Evolutionary conservation across 306 rosid genomes (phyloP), one percentile per base, ranked within the genome.

Genomic region (Begonia fuchsioides): DNA sequence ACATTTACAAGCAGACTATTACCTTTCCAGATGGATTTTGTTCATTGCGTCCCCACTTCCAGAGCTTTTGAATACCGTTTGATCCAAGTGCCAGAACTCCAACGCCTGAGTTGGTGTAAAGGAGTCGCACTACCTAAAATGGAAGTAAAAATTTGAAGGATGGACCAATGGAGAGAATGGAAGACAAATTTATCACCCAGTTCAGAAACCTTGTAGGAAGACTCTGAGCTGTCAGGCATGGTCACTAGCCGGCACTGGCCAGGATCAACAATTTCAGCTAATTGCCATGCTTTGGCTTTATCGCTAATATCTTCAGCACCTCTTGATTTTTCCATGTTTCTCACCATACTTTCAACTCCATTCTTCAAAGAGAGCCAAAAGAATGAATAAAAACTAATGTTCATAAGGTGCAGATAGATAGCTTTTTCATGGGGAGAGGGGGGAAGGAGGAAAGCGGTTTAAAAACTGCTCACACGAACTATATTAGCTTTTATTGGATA

Each of bases 1-100:
- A 45, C 12, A 49, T 47, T 14, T 15, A 52, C 38, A 2, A 41
- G 45, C 19, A 2, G 51, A 61, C 39, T 50, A 44, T 62, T 68
- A 82, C 96, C 96, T 83, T 80, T 58, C 87, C 82, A 60, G 50
- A 62, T 41, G 69, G 87, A 66, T 77, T 75, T 52, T 74, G 92
- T 51, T 77, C 94, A 57, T 57, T 71, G 53, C 92, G 94, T 7
- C 60, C 6, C 96, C 96, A 87, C 67, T 73, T 87, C 96, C 96
- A 87, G 40, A 87, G 72, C 72, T 76, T 75, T 68, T 87, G 96
- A 44, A 73, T 68, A 48, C 96, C 96, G 54, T 80, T 77, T 56
- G 94, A 77, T 47, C 87, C 93, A 53, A 87, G 92, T 55, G 96
- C 96, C 76, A 87, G 75, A 63, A 87, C 63, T 50, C 93, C 94